Percentiles rank a stretch among this genome's conserved stretches.
Evolutionary conservation across 2,329 filamentous ascomycete genomes (phyloP).

Genomic region (Hymenoscyphus albidus): DNA sequence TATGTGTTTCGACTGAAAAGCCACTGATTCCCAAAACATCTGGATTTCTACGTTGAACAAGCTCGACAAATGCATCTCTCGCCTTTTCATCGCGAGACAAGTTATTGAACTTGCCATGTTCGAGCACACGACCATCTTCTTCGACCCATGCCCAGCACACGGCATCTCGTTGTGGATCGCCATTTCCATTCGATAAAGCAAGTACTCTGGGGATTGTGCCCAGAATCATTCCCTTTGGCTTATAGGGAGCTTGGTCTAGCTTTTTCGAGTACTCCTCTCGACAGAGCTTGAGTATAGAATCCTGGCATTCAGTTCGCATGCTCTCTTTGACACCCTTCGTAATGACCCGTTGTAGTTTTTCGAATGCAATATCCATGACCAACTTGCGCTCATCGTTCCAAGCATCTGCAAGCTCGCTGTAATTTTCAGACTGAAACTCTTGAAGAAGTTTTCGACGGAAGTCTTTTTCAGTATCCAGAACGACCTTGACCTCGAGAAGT

Average conservation of each 20-base stretch:
- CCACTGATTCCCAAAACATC: conserved; percentile 90
- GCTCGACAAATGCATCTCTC: conserved; percentile 68
- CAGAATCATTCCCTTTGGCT: conserved; percentile 86
- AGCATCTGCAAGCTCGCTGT: conserved; percentile 87
- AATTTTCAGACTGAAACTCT: conserved; percentile 91
- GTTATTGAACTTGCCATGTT: conserved; percentile 83
- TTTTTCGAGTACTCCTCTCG: conserved; percentile 85
- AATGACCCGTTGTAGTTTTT: conserved; percentile 78
- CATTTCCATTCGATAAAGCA: conserved; percentile 80
- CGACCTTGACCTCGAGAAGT: conserved; percentile 78
- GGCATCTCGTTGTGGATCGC: conserved; percentile 68
- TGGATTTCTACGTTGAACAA: conserved; percentile 75
- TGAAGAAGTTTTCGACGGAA: conserved; percentile 74
- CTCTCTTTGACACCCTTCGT: conserved; percentile 93
- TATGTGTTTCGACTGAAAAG: conserved; percentile 81
- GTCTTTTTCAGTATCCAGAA: conserved; percentile 69
- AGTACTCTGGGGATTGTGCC: conserved; percentile 86
- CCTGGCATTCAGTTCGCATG: conserved; percentile 88
- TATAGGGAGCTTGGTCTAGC: conserved; percentile 93
- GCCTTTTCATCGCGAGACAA: conserved; percentile 66
- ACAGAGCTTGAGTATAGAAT: conserved; percentile 81
- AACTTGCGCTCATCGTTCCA: conserved; percentile 90
- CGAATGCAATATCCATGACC: conserved; percentile 75
- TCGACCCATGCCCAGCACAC: conserved; percentile 91
- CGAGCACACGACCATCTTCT: conserved; percentile 83